phyloP scores from a whole-genome alignment of 345 rosid species.

The Aquilaria sinensis region DNA sequence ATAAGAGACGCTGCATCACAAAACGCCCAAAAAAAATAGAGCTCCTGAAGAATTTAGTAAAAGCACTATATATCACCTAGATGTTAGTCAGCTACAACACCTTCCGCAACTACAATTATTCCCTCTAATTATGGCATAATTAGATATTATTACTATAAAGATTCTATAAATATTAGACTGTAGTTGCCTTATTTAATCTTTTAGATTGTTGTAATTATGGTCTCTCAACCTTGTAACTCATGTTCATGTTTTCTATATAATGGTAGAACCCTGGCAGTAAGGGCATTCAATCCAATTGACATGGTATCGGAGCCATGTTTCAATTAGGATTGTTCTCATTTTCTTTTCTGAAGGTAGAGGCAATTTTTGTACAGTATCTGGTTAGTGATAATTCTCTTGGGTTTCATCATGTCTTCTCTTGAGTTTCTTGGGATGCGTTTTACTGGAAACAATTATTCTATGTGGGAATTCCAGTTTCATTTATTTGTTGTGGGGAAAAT shows the following conservation, averaged over 20 bases:
- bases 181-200: background rate
- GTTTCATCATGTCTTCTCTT: background rate
- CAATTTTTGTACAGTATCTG: background rate
- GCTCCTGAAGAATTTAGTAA: background rate
- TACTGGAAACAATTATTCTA: slow-evolving; percentile 6
- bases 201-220: background rate
- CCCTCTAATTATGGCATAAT: background rate
- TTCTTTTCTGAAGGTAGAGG: background rate
- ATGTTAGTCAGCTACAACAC: background rate
- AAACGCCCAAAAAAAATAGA: background rate
- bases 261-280: too few relatives aligned
- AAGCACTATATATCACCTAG: background rate
- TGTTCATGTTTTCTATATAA: too few relatives aligned
- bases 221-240: too few relatives aligned
- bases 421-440: background rate
- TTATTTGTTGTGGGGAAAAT: slow-evolving; percentile 4
- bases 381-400: background rate
- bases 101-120: background rate
- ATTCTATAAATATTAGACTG: too few relatives aligned
- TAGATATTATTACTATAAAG: too few relatives aligned
- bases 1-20: slow-evolving; percentile 5
- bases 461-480: slow-evolving; percentile 13
- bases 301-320: background rate
- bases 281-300: background rate
- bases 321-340: background rate